Evolutionary conservation across 2,329 filamentous ascomycete species (phyloP), one percentile per base, ranked within the genome.

Genomic region (Drechmeria coniospora): DNA sequence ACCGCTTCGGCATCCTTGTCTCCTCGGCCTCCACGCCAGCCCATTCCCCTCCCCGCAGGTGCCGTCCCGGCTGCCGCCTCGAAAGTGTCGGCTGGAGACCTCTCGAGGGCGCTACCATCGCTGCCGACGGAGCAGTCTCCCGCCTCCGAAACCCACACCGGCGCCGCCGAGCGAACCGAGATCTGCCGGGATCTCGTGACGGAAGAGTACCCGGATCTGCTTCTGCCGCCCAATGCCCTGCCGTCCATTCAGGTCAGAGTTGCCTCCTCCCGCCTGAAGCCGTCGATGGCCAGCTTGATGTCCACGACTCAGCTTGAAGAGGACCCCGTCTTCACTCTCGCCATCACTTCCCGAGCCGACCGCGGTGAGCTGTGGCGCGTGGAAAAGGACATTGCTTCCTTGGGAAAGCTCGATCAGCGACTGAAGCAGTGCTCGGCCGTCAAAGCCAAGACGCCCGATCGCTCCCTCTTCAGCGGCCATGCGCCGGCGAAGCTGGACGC

Each of bases 401-500:
- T 98, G 16, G 68, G 73, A n/a, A 74, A 77, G 37, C 63, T 98
- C 20, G 87, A 95, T 47, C 68, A 81, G 31, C 73, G 80, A 32
- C 56, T 98, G 35, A 86, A 81, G 49, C 72, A 79, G 30, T 70
- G 76, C 25, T 57, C 69, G n/a, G 57, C 65, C 5, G 84, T 92
- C 43, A 69, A 68, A 8, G 79, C 75, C 8, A 83, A 63, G 47
- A 70, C 86, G 3, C 90, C 90, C 0, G 90, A 98, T 37, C 71
- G 80, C 36, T 74, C 74, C 4, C 60, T 98, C 4, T 98, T 98
- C 50, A 83, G 66, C 35, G 90, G 90, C 0, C 87, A 98, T 53
- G 81, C 90, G 3, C 90, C 90, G 4, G 86, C 86, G 6, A 92
- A 87, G 49, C 71, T 98, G 26, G 90, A 98, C 56, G 79, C 83